A percentile compares a stretch with the other conserved stretches of the same genome.
Evolutionary conservation across 2,329 filamentous ascomycete genomes (phyloP).

Genomic region (Sphaceloma murrayae): DNA sequence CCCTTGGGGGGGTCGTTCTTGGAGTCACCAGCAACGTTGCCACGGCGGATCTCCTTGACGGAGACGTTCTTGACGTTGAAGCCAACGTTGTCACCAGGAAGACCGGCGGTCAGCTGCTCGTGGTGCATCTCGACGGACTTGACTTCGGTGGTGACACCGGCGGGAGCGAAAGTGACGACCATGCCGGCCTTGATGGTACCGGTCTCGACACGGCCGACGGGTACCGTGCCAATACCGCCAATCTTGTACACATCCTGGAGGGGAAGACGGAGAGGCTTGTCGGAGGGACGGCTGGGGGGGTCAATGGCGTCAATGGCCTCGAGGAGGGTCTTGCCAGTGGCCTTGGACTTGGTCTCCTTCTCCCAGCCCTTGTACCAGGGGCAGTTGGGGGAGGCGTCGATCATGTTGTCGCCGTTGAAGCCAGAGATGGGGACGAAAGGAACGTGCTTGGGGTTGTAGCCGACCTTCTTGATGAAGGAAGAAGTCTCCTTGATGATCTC

Average conservation of each 20-base stretch:
- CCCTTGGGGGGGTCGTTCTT: constrained; percentile 96
- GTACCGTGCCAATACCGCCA: constrained; percentile 98
- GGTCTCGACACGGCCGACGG: constrained; percentile 99
- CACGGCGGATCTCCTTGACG: constrained; percentile 99
- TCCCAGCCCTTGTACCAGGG: constrained; percentile 99
- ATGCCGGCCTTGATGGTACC: constrained; percentile 82
- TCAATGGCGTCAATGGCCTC: constrained; percentile 98
- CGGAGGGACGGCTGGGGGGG: constrained; percentile 80
- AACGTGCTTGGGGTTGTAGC: constrained; percentile 98
- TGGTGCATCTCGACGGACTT: constrained; percentile 99
- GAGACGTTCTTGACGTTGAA: constrained; percentile 99
- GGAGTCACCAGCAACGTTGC: constrained; percentile 99
- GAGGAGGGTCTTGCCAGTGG: constrained; percentile 91
- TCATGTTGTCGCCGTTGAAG: constrained; percentile 99
- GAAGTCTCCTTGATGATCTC: constrained; percentile 99
- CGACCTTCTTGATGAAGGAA: constrained; percentile 99
- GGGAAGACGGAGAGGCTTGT: constrained; percentile 99
- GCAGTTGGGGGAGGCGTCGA: constrained; percentile 79
- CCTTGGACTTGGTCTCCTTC: constrained; percentile 93
- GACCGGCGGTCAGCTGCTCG: constrained; percentile 93
- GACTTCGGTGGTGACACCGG: constrained; percentile 99
- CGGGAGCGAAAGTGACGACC: constrained; percentile 97
- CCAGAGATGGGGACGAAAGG: constrained; percentile 99
- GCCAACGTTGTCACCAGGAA: constrained; percentile 99
- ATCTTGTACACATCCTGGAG: constrained; percentile 99